Percentiles rank a stretch among this genome's conserved stretches.
phyloP scores from a whole-genome alignment of 257 asterid species.

The Solanum etuberosum region DNA sequence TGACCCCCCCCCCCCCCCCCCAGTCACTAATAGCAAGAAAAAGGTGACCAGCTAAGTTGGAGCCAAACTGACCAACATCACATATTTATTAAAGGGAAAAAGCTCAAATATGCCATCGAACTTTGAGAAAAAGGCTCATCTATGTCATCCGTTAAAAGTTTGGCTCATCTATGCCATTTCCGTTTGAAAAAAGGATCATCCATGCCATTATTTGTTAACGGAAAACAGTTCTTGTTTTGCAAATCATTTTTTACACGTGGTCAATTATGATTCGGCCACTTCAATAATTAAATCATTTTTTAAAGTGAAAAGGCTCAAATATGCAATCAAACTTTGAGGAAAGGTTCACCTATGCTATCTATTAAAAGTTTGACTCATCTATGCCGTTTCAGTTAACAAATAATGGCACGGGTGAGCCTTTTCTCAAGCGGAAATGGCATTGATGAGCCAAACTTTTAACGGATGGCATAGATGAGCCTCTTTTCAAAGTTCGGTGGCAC shows the following conservation, averaged over 20 bases:
- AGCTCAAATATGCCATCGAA: neutral
- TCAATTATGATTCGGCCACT: neutral
- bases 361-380: neutral
- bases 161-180: neutral
- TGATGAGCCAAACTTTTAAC: neutral
- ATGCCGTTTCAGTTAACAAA: too few species aligned
- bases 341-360: neutral
- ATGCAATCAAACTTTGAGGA: neutral
- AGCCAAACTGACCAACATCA: neutral
- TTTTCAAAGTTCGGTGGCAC: neutral
- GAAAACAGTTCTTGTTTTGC: neutral
- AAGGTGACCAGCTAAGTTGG: neutral
- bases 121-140: neutral
- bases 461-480: neutral
- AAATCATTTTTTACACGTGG: neutral
- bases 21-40: neutral
- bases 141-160: neutral
- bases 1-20: too few species aligned
- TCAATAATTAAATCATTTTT: neutral
- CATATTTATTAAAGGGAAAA: neutral
- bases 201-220: neutral
- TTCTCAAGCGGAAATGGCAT: neutral
- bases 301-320: neutral
- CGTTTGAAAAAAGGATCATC: neutral
- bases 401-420: neutral